These are phyloP conservation scores for Flaveria bidentis DNA, from an alignment of 129 eudicot species.

Conservation along the genomic window DNA sequence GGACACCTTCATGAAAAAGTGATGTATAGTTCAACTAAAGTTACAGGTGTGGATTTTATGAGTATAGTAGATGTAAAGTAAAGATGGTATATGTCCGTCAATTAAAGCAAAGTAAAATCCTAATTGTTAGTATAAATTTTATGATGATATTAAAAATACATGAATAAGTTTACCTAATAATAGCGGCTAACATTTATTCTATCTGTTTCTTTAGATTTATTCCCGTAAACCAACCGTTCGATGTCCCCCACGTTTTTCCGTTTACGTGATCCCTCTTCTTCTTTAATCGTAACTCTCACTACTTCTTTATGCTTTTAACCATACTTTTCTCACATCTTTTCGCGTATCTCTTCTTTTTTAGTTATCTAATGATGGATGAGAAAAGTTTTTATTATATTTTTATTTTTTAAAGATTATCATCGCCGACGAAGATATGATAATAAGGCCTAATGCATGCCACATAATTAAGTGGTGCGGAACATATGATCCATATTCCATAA, in stretches of 20 bases:
- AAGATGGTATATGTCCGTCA: too few species aligned
- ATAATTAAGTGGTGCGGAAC: constrained; percentile 8
- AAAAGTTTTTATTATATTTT: too few species aligned
- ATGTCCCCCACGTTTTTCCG: background rate
- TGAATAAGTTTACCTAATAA: background rate
- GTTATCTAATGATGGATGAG: background rate
- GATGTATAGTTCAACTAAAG: too few species aligned
- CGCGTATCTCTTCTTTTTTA: background rate
- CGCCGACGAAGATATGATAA: background rate
- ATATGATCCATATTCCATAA: background rate
- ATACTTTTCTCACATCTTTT: background rate
- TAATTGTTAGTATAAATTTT: background rate
- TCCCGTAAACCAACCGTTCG: constrained; percentile 5
- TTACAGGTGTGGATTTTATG: too few species aligned
- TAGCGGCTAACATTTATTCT: constrained; percentile 4
- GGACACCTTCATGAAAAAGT: too few species aligned
- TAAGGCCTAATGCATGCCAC: background rate
- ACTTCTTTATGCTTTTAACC: background rate
- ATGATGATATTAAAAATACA: background rate
- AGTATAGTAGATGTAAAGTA: too few species aligned
- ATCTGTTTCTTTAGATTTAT: background rate
- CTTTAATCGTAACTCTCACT: background rate
- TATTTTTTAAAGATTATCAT: too few species aligned
- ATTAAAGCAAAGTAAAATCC: too few species aligned
- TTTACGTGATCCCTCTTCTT: background rate